A percentile compares a stretch with the other conserved stretches of the same genome.
Evolutionary conservation across 2,329 filamentous ascomycete species (phyloP).

Genomic region (Camillea tinctor): DNA sequence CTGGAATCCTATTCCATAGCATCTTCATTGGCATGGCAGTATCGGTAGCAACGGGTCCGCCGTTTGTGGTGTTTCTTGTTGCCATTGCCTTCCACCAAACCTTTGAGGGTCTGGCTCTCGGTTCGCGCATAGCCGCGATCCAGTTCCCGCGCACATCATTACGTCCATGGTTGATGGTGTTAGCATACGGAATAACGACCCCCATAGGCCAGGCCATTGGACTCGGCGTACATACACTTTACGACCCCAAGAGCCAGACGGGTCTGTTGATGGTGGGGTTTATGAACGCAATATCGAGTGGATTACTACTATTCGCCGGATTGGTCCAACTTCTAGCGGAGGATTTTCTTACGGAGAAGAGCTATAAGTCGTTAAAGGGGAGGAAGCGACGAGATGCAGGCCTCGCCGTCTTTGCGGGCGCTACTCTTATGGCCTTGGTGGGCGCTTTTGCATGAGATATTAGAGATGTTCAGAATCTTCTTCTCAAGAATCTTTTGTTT

Average conservation of each 20-base stretch:
- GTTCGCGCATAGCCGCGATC: constrained; percentile 79
- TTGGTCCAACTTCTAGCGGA: constrained; percentile 82
- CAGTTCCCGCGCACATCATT: constrained; percentile 71
- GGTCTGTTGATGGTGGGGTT: constrained; percentile 80
- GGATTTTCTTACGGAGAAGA: constrained; percentile 77
- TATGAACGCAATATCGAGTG: constrained; percentile 83
- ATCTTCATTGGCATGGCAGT: constrained; percentile 87
- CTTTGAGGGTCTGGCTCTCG: constrained; percentile 84
- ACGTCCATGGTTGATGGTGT: constrained; percentile 80
- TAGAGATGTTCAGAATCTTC: constrained; percentile 3
- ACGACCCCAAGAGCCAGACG: constrained; percentile 73
- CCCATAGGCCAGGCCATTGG: constrained; percentile 83
- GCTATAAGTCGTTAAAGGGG: constrained; percentile 65
- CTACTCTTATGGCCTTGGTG: constrained; percentile 68
- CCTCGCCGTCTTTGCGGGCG: constrained; percentile 61
- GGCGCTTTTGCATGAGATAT: constrained; percentile 65
- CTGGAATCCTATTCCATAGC: constrained; percentile 81
- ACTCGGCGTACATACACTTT: constrained; percentile 72
- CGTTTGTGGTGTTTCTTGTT: constrained; percentile 76
- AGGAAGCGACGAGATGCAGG: constrained; percentile 62
- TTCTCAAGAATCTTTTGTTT: background rate
- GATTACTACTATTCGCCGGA: constrained; percentile 77
- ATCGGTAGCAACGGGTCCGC: constrained; percentile 75
- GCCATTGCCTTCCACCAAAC: constrained; percentile 85
- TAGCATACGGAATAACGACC: constrained; percentile 74